Evolutionary conservation across 331 rosid species (phyloP), one percentile per base, ranked within the genome.

Genomic region (Dryas integrifolia): DNA sequence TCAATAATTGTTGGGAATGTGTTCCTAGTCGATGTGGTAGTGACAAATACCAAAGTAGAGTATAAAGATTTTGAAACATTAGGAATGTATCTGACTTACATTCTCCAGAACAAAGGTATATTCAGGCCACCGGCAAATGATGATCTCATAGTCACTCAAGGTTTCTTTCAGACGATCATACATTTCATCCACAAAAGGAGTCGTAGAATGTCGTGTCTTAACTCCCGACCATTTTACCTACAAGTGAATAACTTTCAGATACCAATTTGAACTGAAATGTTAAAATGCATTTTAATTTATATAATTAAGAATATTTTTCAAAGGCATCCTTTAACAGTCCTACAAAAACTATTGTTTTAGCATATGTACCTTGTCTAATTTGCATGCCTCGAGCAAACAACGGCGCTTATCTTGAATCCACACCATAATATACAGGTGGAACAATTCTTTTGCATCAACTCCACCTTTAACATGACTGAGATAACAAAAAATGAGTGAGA

Each of bases 191-290:
- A 95, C 82, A 86, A 95, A 95, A 65, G 99, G 99, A 73, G 99
- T 95, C 3, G 99, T 95, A 41, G 93, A 92, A 81, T 95, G 99
- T 38, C 77, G 97, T 44, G 97, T 95, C 84, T 85, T 87, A 69
- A 90, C 97, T 74, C 99, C 99, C 4, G 98, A 89, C 99, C 99
- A 92, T 82, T 95, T 95, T 55, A 95, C 97, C 99, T 95, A 87
- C 85, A 85, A 81, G 63, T 70, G 53, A 38, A 71, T 65, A 55
- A 79, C 46, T 53, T 63, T 86, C 38, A 84, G 81, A 58, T 14
- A 46, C 75, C 46, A 58, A 44, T 13, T 13, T 45, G 26, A 44
- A 45, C 53, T 16, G 41, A 46, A 40, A 16, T 9, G 12, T 68
- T 39, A 40, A 39, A 39, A 7, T 2, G 3, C 18, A 13, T 14